Evolutionary conservation across 371 early-diverging fungal species (phyloP).

Genomic region (Caulochytrium protostelioides): DNA sequence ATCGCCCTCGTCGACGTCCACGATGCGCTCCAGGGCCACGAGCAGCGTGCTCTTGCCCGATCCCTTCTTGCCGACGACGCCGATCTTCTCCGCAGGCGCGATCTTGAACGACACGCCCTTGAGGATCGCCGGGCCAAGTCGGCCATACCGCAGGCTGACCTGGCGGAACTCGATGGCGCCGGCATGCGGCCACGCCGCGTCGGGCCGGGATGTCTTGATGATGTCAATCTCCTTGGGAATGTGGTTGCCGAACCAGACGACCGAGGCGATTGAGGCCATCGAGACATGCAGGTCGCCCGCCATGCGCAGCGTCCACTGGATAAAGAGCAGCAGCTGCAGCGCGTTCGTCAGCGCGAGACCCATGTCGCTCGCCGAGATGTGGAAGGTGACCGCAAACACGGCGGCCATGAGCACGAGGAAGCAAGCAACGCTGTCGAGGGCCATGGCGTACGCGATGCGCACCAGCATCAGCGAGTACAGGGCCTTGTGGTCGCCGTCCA

Average conservation of each 20-base stretch:
- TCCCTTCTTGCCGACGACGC: slow-evolving; percentile 31
- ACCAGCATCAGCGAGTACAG: slow-evolving; percentile 30
- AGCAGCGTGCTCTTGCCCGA: slow-evolving; percentile 16
- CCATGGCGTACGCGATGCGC: slow-evolving; percentile 21
- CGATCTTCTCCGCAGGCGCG: slow-evolving; percentile 36
- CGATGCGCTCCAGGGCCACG: slow-evolving; percentile 38
- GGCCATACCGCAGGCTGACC: slow-evolving; percentile 34
- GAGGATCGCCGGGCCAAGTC: slow-evolving; percentile 39
- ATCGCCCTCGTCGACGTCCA: slow-evolving; percentile 37
- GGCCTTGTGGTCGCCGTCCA: slow-evolving; percentile 43
- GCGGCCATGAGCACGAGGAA: slow-evolving; percentile 39
- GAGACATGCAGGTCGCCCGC: slow-evolving; percentile 31
- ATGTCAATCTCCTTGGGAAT: no score
- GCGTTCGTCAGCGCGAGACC: slow-evolving; percentile 48
- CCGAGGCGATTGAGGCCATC: slow-evolving; percentile 32
- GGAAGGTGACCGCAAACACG: slow-evolving; percentile 20
- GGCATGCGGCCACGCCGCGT: slow-evolving; percentile 7
- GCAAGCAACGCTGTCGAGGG: slow-evolving; percentile 38
- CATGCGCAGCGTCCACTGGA: slow-evolving; percentile 43
- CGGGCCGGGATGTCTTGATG: slow-evolving; percentile 22
- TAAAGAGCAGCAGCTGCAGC: slow-evolving; percentile 42
- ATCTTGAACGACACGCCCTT: slow-evolving; percentile 36
- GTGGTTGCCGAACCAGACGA: slow-evolving; percentile 29
- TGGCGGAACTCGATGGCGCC: slow-evolving; percentile 37
- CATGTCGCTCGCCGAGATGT: slow-evolving; percentile 15